phyloP scores from a whole-genome alignment of 164 flowering plant genomes.

The Vitis amurensis region DNA sequence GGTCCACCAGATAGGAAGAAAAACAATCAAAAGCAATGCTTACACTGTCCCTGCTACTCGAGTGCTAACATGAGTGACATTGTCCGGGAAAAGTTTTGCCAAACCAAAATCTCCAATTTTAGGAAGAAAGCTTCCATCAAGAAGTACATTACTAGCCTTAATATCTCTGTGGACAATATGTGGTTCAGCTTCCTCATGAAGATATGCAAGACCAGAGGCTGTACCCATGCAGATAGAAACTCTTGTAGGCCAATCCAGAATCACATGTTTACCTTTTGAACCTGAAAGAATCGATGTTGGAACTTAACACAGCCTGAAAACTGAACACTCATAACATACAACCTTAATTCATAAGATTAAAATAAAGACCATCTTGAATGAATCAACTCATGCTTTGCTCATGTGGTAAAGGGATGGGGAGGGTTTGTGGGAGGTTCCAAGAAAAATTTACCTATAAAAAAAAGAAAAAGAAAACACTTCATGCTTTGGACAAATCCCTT shows the following conservation, averaged over 20 bases:
- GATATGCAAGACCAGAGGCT: slow-evolving; percentile 78
- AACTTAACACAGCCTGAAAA: slow-evolving; percentile 3
- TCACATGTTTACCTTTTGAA: slow-evolving; percentile 37
- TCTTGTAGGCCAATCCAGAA: slow-evolving; percentile 66
- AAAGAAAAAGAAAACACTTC: too few species aligned
- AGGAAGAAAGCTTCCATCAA: slow-evolving; percentile 61
- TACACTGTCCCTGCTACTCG: slow-evolving; percentile 90
- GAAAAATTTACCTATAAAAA: too few species aligned
- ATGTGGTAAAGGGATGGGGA: not conserved
- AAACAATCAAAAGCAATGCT: slow-evolving; percentile 26
- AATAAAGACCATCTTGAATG: not conserved
- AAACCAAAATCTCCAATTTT: slow-evolving; percentile 93
- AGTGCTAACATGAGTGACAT: slow-evolving; percentile 83
- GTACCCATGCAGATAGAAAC: slow-evolving; percentile 69
- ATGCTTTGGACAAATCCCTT: too few species aligned
- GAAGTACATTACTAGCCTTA: slow-evolving; percentile 87
- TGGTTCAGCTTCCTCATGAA: slow-evolving; percentile 78
- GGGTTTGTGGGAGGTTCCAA: not conserved
- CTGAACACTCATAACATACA: not conserved
- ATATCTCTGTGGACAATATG: slow-evolving; percentile 82
- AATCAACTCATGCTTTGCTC: not conserved
- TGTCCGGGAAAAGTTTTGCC: slow-evolving; percentile 87
- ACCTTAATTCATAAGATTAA: not conserved
- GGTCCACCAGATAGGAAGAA: not conserved
- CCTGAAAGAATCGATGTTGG: slow-evolving; percentile 35